Base-by-base conservation (phyloP, 768 basidiomycete genomes). In the Collybia nuda region DNA sequence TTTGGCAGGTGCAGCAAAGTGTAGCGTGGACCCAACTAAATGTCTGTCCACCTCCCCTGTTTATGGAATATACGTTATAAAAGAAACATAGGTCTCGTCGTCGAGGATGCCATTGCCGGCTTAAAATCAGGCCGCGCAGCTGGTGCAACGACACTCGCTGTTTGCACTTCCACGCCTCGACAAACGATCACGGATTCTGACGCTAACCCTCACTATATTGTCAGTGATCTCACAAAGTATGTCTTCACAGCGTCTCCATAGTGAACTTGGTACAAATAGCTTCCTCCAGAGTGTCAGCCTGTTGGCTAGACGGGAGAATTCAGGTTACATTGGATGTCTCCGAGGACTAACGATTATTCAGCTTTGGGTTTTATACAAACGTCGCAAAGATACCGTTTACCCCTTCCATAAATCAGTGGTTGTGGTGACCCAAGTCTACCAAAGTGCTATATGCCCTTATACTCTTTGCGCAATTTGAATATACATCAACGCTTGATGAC, bases 91-190 rank as follows among this genome's bases (percentile, higher is more conserved):
- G 89, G 88, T 60, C 73, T 96, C 51, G 93, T 96, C 6, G 76
- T 97, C 2, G 93, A 95, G 60, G 94, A 97, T 60, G 93, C 94
- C 1, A 87, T 92, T 3, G 86, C 90, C 12, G 94, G 94, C 2
- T 69, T 94, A 55, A 73, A 72, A 52, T 78, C 89, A 14, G 92
- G 92, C 18, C 79, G 78, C 41, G 84, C 87, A 6, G 88, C 91
- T 15, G 90, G 91, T 9, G 78, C 88, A 43, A 75, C 67, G 41
- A 89, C 88, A 0, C 76, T 96, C 12, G 94, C 88, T 1, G 89
- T 94, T 1, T 90, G 88, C 62, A 95, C 94, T 26, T 88, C 88
- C 5, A 88, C 93, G 47, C 61, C 77, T 21, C 71, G 81, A 15
- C 76, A 80, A 37, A 63, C 64, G 28, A 72, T 93, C 43, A 51